Conservation (phyloP, 169 alveolate genomes). For the Plasmodium yoelii region DNA sequence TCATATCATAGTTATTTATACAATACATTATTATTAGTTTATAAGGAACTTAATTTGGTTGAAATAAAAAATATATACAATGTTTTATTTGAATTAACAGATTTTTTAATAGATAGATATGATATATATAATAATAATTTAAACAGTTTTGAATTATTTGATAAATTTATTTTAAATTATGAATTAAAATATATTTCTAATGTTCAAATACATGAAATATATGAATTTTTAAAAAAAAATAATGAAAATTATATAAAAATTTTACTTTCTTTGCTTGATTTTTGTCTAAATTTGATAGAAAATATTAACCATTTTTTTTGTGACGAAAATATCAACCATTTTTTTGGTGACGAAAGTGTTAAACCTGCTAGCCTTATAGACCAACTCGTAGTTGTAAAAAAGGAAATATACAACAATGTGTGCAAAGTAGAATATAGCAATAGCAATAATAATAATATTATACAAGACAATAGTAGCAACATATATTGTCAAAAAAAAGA, state of each 20-base stretch:
- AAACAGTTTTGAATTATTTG: background rate
- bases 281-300: constrained; percentile 16
- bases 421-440: background rate
- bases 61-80: constrained; percentile 43
- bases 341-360: background rate
- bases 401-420: background rate
- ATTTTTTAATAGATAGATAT: constrained; percentile 32
- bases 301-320: background rate
- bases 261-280: constrained; percentile 5
- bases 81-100: constrained; percentile 34
- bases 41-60: constrained; percentile 32
- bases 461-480: background rate
- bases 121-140: constrained; percentile 6
- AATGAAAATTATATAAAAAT: constrained; percentile 14
- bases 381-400: constrained; percentile 19
- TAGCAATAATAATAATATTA: background rate
- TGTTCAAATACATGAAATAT: constrained; percentile 18
- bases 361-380: background rate
- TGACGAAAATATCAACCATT: background rate
- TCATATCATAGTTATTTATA: constrained; percentile 11
- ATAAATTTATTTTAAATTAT: constrained; percentile 17
- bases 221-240: constrained; percentile 16
- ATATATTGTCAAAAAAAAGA: background rate
- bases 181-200: constrained; percentile 34
- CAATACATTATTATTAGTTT: constrained; percentile 13